Conservation (phyloP, 495 filamentous ascomycete species). For the Friedmanniomyces simplex region DNA sequence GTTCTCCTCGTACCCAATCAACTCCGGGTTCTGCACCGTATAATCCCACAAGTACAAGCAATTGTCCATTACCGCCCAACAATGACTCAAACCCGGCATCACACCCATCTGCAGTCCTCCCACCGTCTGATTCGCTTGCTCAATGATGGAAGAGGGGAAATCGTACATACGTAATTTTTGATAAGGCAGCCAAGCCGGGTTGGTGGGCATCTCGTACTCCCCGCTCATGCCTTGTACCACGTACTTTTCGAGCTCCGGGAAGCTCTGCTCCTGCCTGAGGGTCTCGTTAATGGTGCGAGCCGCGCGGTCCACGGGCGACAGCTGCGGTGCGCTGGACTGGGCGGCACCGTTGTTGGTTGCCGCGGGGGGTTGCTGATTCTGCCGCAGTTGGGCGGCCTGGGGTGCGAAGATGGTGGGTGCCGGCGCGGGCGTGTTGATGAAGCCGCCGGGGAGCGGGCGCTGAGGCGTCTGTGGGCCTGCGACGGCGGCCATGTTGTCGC, state of each 20-base stretch:
- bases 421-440: slow-evolving; percentile 29
- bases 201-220: slow-evolving; percentile 64
- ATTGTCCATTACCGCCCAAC: slow-evolving; percentile 93
- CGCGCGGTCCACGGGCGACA: slow-evolving; percentile 66
- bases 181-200: slow-evolving; percentile 75
- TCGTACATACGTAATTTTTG: slow-evolving; percentile 69
- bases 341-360: slow-evolving; percentile 12
- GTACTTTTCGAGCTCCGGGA: slow-evolving; percentile 83
- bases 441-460: slow-evolving; percentile 28
- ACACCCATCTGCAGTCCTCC: slow-evolving; percentile 82
- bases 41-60: slow-evolving; percentile 97
- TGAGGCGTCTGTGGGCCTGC: slow-evolving; percentile 23
- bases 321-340: slow-evolving; percentile 5
- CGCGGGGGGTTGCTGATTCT: slow-evolving; percentile 11
- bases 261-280: slow-evolving; percentile 62
- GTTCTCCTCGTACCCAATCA: slow-evolving; percentile 89
- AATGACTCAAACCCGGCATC: slow-evolving; percentile 85
- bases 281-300: slow-evolving; percentile 74
- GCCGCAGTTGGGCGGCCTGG: slow-evolving; percentile 18
- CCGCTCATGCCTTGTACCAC: slow-evolving; percentile 78
- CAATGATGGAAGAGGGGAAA: slow-evolving; percentile 79
- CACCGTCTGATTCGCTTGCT: slow-evolving; percentile 75
- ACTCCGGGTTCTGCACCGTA: slow-evolving; percentile 69
- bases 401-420: slow-evolving; percentile 21
- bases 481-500: slow-evolving; percentile 18